Evolutionary conservation across 2,329 filamentous ascomycete genomes (phyloP).

Genomic region (Calonectria henricotiae): DNA sequence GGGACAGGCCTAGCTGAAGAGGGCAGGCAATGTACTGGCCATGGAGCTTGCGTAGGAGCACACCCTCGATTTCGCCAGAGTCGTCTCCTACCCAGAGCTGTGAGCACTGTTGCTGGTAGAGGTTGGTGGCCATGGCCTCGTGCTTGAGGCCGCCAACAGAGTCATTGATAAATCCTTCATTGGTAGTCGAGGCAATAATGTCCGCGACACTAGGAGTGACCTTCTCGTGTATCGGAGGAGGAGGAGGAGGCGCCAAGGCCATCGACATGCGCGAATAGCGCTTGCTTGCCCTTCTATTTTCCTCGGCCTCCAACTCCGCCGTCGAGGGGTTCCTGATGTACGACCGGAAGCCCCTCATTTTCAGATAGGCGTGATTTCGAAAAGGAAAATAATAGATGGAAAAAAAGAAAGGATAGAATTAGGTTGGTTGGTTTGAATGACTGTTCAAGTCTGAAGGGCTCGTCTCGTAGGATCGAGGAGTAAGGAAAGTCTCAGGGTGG

Average conservation of each 20-base stretch:
- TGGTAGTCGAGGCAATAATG: conserved; percentile 65
- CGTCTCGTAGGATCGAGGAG: conserved; percentile 20
- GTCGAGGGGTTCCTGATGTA: conserved; percentile 72
- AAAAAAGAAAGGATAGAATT: conserved; percentile 13
- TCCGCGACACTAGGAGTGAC: conserved; percentile 63
- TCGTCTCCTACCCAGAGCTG: conserved; percentile 82
- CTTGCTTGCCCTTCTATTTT: conserved; percentile 42
- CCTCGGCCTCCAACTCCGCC: conserved; percentile 40
- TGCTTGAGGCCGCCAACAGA: conserved; percentile 81
- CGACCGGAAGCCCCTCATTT: conserved; percentile 72
- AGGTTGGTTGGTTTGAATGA: conserved; percentile 1
- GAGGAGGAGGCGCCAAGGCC: conserved; percentile 45
- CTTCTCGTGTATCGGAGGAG: conserved; percentile 60
- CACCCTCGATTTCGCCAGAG: conserved; percentile 79
- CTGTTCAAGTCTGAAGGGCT: conserved; percentile 12
- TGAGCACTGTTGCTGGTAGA: conserved; percentile 85
- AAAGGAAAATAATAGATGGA: not conserved
- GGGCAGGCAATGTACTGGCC: conserved; percentile 84
- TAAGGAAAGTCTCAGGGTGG: conserved; percentile 24
- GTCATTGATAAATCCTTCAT: conserved; percentile 67
- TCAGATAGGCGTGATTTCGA: conserved; percentile 23
- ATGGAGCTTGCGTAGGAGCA: conserved; percentile 78
- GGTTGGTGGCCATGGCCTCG: conserved; percentile 87
- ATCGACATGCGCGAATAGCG: conserved; percentile 41
- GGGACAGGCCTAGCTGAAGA: conserved; percentile 73